A percentile compares a stretch with the other conserved stretches of the same genome.
phyloP scores from a whole-genome alignment of 2,329 filamentous ascomycete species.

The Volutella citrinella region DNA sequence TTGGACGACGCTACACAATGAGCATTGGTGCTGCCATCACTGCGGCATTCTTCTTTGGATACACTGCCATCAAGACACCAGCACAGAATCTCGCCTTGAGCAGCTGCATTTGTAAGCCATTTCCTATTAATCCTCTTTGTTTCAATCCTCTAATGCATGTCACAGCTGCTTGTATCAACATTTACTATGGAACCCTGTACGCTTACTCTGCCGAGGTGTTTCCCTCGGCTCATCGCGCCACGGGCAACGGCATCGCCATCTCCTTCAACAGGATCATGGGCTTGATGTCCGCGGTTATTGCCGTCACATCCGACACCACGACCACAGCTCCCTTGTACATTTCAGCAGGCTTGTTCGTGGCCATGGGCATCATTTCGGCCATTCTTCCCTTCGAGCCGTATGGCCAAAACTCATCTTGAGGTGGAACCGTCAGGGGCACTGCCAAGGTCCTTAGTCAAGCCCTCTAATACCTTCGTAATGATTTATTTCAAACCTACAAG shows the following conservation, averaged over 20 bases:
- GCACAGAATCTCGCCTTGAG: background rate
- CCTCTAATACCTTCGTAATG: too few relatives aligned
- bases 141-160: too few relatives aligned
- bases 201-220: conserved; percentile 48
- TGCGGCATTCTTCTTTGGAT: conserved; percentile 40
- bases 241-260: conserved; percentile 43
- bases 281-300: conserved; percentile 10
- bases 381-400: conserved; percentile 67
- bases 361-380: conserved; percentile 55
- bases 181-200: conserved; percentile 62
- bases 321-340: conserved; percentile 64
- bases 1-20: conserved; percentile 52
- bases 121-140: too few relatives aligned
- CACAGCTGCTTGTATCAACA: conserved; percentile 18
- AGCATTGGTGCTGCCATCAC: conserved; percentile 36
- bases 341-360: conserved; percentile 61
- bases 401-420: conserved; percentile 20
- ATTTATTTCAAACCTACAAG: too few relatives aligned
- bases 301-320: conserved; percentile 52
- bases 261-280: conserved; percentile 28
- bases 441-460: too few relatives aligned
- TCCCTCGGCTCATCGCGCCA: conserved; percentile 54
- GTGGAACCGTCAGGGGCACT: too few relatives aligned
- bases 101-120: background rate
- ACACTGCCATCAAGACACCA: conserved; percentile 9